A percentile compares a stretch with the other conserved stretches of the same genome.
Conservation (phyloP, 2,329 filamentous ascomycete genomes). For the Dactylellina cionopaga region DNA sequence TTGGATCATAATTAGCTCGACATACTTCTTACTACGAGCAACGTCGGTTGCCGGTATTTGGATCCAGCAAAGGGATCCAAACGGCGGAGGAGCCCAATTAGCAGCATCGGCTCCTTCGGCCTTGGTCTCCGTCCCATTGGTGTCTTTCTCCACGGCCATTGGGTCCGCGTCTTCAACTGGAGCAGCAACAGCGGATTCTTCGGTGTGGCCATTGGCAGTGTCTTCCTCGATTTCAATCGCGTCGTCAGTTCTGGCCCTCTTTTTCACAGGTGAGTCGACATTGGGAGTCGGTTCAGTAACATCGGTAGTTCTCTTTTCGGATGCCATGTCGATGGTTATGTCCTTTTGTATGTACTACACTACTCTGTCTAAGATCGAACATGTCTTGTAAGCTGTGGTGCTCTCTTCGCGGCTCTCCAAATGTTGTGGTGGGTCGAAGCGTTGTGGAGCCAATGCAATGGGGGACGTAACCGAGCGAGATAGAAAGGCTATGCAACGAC, state of each 20-base stretch:
- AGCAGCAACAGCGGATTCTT: constrained; percentile 2
- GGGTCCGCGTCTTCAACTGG: not conserved
- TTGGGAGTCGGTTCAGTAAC: constrained; percentile 48
- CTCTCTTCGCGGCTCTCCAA: not conserved
- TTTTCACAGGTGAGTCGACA: constrained; percentile 46
- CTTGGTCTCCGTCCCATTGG: constrained; percentile 42
- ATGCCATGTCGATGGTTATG: constrained; percentile 8
- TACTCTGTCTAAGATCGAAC: too few relatives aligned
- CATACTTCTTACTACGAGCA: constrained; percentile 32
- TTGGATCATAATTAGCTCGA: not conserved
- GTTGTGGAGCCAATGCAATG: constrained; percentile 18
- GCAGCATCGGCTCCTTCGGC: constrained; percentile 28
- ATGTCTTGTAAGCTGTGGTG: too few relatives aligned
- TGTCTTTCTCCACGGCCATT: constrained; percentile 30
- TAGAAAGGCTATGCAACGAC: constrained; percentile 11
- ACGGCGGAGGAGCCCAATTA: constrained; percentile 40
- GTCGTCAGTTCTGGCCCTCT: constrained; percentile 47
- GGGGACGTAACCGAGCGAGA: constrained; percentile 24
- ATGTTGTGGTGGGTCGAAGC: not conserved
- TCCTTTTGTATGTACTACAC: not conserved
- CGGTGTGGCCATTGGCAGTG: constrained; percentile 3
- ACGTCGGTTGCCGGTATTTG: constrained; percentile 43
- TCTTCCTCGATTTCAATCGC: constrained; percentile 8
- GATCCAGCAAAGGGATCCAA: constrained; percentile 47
- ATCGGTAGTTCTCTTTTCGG: constrained; percentile 46